Base-by-base conservation (phyloP, 208 protist genomes). In the Herpetomonas tarakana region DNA sequence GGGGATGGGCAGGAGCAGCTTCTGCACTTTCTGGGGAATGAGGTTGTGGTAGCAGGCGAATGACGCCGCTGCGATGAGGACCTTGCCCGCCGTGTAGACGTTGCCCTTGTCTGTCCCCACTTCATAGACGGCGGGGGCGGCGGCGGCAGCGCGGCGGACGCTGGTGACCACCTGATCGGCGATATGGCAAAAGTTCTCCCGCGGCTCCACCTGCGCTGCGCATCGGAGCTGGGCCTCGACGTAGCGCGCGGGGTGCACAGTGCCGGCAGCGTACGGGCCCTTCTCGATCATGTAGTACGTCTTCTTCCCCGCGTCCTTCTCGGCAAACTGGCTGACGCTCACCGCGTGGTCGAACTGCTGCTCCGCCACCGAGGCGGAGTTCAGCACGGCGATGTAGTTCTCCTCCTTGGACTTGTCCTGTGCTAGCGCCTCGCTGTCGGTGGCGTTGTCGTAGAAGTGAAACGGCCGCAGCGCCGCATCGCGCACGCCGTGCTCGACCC, bases 201-300 rank as follows among this genome's bases (percentile, higher is more conserved):
- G 30, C n/a, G 68, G 61, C 55, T 4, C 22, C 19, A 63, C 41
- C 4, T 18, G 45, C 1, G 51, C 59, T 1, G 66, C 66, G 51
- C 52, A 50, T 41, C 19, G 30, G 12, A 64, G 57, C 65, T 71
- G 65, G 26, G 65, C 65, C 26, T 25, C 49, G 16, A 65, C 65
- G 52, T 65, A 61, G 29, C 53, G 50, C 9, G 58, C 57, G n/a
- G 65, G 65, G 53, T 71, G 52, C 58, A 71, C 65, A 16, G 65
- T 71, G 28, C 65, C 56, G 45, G 49, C 61, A 35, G 49, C 51
- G 21, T 47, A 47, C 0, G 58, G 16, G 19, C 65, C 65, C 49
- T 54, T 52, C 39, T 71, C 65, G n/a, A 47, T 50, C 19, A 71
- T 56, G 65, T 71, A 71, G 57, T 60, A 71, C 52, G 65, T 71